A percentile compares a stretch with the other conserved stretches of the same genome.
Evolutionary conservation across 768 basidiomycete genomes (phyloP).

Genomic region (Dioszegia hungarica): DNA sequence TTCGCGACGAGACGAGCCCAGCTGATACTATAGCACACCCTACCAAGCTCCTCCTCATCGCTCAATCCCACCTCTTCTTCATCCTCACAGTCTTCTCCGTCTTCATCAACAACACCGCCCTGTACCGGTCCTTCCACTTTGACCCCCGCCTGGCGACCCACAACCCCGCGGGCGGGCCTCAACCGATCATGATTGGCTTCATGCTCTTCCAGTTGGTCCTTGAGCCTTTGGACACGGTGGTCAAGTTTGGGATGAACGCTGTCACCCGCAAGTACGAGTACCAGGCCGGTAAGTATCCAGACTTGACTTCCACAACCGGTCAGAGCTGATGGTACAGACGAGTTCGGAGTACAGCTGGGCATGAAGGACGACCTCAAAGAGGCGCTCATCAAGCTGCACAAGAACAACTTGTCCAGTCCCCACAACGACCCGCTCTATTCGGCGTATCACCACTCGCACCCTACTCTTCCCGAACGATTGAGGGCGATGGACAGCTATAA

Average conservation of each 20-base stretch:
- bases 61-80: constrained; percentile 80
- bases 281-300: constrained; percentile 69
- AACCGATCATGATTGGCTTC: constrained; percentile 50
- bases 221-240: constrained; percentile 48
- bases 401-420: constrained; percentile 86
- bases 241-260: constrained; percentile 61
- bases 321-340: constrained; percentile 52
- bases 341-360: constrained; percentile 80
- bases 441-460: constrained; percentile 93
- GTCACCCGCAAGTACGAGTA: constrained; percentile 84
- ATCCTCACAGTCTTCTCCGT: constrained; percentile 53
- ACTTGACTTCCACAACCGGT: too few species aligned
- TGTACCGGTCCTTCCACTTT: constrained; percentile 48
- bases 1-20: too few species aligned
- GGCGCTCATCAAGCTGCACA: constrained; percentile 78
- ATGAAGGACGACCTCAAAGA: constrained; percentile 49
- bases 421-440: constrained; percentile 97
- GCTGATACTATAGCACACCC: constrained; percentile 66
- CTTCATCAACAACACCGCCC: constrained; percentile 49
- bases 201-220: constrained; percentile 48
- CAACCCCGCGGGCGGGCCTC: constrained; percentile 18
- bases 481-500: constrained; percentile 61
- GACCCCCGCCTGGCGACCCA: constrained; percentile 32
- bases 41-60: constrained; percentile 76
- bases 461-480: constrained; percentile 84